phyloP scores from a whole-genome alignment of 1,284 basidiomycete species.

The Puccinia sorghi region DNA sequence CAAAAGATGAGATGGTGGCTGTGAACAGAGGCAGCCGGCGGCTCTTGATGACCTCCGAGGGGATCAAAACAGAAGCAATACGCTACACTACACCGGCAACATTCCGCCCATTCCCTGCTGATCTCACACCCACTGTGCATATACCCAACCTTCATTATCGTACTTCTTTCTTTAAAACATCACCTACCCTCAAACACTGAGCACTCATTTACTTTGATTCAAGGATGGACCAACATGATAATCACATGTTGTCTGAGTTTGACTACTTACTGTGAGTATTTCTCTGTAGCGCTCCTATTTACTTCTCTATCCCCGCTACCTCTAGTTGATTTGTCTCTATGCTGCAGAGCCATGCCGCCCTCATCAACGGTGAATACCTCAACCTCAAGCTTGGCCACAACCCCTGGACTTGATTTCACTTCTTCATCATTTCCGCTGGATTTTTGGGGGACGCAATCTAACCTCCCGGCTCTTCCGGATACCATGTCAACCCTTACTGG shows the following conservation, averaged over 20 bases:
- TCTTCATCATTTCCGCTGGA: background rate
- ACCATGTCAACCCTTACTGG: background rate
- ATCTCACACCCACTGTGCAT: background rate
- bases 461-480: background rate
- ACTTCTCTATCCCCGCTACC: background rate
- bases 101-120: background rate
- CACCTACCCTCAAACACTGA: background rate
- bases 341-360: background rate
- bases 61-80: too few relatives aligned
- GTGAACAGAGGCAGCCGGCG: too few relatives aligned
- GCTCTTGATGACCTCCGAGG: too few relatives aligned
- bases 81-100: too few relatives aligned
- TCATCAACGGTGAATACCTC: background rate
- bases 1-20: too few relatives aligned
- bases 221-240: conserved; percentile 1
- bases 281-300: background rate
- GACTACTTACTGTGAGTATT: conserved; percentile 11
- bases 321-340: background rate
- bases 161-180: background rate
- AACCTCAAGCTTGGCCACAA: background rate
- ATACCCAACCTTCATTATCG: conserved; percentile 11
- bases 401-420: background rate
- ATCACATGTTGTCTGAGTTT: conserved; percentile 1
- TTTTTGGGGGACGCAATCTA: background rate
- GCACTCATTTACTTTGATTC: conserved; percentile 6